Evolutionary conservation across 805 yeast genomes (phyloP), one percentile per base, ranked within the genome.

Genomic region (Brettanomyces custersianus): DNA sequence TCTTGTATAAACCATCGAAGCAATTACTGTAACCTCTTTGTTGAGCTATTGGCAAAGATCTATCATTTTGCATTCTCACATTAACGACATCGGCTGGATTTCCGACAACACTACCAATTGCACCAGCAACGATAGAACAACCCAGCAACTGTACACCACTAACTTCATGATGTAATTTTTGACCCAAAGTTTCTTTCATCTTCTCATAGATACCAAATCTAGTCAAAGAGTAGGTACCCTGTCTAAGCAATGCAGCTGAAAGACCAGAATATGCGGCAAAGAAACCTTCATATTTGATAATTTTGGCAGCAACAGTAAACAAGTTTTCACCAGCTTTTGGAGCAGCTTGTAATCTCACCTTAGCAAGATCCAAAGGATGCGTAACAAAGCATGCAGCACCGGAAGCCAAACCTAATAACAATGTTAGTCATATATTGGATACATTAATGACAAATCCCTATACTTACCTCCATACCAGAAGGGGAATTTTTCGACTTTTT

Each of bases 11-110:
- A 12, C 95, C 95, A 53, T 85, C 88, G 26, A 85, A 48, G 0
- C 92, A 94, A 55, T 86, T 77, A 34, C 67, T 66, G 55, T 86
- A 85, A 51, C 80, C 74, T 55, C 95, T 70, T 53, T 87, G 70
- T 45, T 76, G 67, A 2, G 65, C 77, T 4, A 58, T 38, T 4
- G 87, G 83, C 40, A 82, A 63, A 0, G 87, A 62, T 5, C 80
- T 74, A 51, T 85, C 95, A 55, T 85, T 85, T 56, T 85, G 95
- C 95, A 85, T 85, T 59, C 95, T 72, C 43, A 85, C 82, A 47
- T 85, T 85, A 26, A 83, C 86, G 11, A 85, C 80, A 53, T 85
- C 95, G 1, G 92, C 76, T 4, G 95, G 94, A 52, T 85, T 85
- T 17, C 95, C 95, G 2, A 82, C 80, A 17, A 84, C 59, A 8